A percentile compares a stretch with the other conserved stretches of the same genome.
phyloP scores from a whole-genome alignment of 139 green algal species.

The Volvox africanus region DNA sequence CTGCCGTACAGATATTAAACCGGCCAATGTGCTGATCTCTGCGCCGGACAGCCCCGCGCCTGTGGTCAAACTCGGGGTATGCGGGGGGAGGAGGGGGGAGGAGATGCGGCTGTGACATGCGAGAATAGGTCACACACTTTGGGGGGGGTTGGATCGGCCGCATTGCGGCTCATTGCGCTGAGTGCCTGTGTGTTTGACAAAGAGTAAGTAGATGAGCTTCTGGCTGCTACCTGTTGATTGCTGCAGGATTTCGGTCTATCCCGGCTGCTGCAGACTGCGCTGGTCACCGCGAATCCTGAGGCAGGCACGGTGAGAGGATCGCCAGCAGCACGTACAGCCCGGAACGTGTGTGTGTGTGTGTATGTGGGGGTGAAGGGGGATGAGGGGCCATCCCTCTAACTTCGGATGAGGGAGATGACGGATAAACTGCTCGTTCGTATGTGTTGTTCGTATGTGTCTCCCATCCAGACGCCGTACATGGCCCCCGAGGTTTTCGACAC shows the following conservation, averaged over 20 bases:
- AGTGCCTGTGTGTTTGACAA: too few relatives aligned
- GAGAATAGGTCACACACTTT: too few relatives aligned
- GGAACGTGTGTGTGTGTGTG: neutral
- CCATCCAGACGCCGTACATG: constrained; percentile 2
- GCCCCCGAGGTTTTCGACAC: constrained; percentile 15
- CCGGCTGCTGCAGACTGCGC: neutral
- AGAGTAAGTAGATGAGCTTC: too few relatives aligned
- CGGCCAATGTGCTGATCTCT: constrained; percentile 20
- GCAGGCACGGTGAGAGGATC: neutral
- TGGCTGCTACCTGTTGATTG: too few relatives aligned
- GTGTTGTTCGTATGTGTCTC: neutral
- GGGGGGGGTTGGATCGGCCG: too few relatives aligned
- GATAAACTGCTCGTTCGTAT: neutral
- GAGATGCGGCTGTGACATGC: neutral
- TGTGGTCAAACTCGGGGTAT: neutral
- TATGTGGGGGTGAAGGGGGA: neutral
- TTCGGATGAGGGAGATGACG: too few relatives aligned
- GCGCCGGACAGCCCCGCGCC: neutral
- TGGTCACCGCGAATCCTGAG: neutral
- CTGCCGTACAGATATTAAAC: neutral
- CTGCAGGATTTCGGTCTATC: constrained; percentile 4
- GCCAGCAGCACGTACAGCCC: too few relatives aligned
- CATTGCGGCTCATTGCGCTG: too few relatives aligned
- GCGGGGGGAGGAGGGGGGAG: neutral
- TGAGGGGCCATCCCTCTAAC: neutral